Base-by-base conservation (phyloP, 768 basidiomycete species). In the Suillus ampliporus region DNA sequence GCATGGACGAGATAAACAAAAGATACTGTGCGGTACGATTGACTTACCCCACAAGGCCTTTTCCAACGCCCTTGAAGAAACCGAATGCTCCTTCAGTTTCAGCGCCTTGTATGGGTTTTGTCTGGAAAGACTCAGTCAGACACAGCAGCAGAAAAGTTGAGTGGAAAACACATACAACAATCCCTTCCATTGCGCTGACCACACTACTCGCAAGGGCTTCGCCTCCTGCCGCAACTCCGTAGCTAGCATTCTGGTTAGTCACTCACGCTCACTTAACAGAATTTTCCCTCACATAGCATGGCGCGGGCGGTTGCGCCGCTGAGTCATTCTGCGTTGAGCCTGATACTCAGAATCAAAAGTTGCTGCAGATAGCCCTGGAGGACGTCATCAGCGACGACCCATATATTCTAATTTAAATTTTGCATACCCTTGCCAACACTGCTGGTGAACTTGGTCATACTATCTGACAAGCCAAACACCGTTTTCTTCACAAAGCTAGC, bases 401-500 rank as follows among this genome's bases (percentile, higher is more conserved):
- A 26, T 54, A 19, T 7, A 31, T 7, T 26, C 1, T 13, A 13
- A 28, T 56, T 26, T 9, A 13, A 51, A 62, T 17, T 56, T 47
- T 21, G 35, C 68, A 8, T 48, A 92, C 95, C 95, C 84, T 99
- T 99, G 47, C 97, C 94, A 64, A 99, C 88, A 74, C 95, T 97
- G 66, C 95, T 94, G 2, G 97, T 99, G 71, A 99, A 90, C 76
- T 98, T 99, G n/a, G 96, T 96, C 73, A 99, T 82, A 72, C 94
- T 97, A 71, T 99, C 97, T 38, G 92, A 92, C 47, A 99, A 74
- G 41, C 97, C 97, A 69, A 99, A 99, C 8, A 99, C 93, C 0
- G 97, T 97, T 80, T 99, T 99, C 82, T 99, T 99, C 60, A 98
- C 92, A 68, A 99, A 96, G 73, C 95, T 98, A 8, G 96, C 95